Evolutionary conservation across 1,139 yeast species (phyloP), one percentile per base, ranked within the genome.

Genomic region (Lodderomyces orthopsilosis): DNA sequence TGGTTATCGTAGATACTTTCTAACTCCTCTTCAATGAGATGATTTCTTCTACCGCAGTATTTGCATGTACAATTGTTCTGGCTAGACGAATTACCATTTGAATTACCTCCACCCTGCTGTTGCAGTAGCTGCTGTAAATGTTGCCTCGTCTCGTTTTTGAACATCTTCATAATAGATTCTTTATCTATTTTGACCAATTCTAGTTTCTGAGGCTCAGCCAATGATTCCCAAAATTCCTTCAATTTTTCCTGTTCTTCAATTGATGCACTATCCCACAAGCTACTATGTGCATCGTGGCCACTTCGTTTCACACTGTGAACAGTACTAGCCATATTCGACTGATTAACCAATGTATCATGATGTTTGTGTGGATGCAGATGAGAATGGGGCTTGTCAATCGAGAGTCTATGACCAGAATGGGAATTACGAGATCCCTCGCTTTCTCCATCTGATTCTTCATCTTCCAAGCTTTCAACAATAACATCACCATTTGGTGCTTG

Each of bases 401-500:
- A 13, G 35, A 40, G 41, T 53, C n/a, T 17, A 12, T 33, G 34
- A 15, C 34, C 35, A 19, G 8, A 5, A 17, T n/a, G 23, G 4
- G 14, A 10, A 24, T 15, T 36, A 22, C 28, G 21, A 12, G 28
- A n/a, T 13, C 12, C 12, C 10, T 27, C 23, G 14, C 18, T 28
- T 35, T 47, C 41, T 23, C 44, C 42, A 6, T 40, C 36, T 38
- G 48, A 48, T 27, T 49, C 46, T 21, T 53, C 53, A 10, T 52
- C 53, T 10, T 41, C 43, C 50, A 79, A 55, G 49, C 79, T 68
- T 51, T 79, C 76, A 44, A 86, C 86, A 48, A 85, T 74, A 22
- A 85, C 86, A 54, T 83, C 86, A 2, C 93, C 94, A 57, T 84
- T 82, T 3, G 85, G 75, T 1, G 80, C 85, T 57, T 83, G 85